Conservation (phyloP, 2,329 filamentous ascomycete species). For the Karstenula rhodostoma region DNA sequence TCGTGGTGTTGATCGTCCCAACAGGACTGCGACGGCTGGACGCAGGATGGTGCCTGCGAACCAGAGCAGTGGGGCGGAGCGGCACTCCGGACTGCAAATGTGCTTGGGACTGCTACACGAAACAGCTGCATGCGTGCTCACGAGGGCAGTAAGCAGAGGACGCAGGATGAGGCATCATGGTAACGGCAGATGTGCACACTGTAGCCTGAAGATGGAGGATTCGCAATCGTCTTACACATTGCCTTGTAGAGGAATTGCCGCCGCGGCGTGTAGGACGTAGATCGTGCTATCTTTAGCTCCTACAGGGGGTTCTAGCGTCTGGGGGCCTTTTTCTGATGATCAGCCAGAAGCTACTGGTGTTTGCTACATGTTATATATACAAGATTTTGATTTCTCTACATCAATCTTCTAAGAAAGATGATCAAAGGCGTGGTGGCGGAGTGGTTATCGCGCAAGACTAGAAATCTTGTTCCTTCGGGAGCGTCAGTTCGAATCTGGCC, state of each 20-base stretch:
- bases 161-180: background rate
- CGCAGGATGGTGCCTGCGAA: slow-evolving; percentile 8
- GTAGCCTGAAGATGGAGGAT: slow-evolving; percentile 1
- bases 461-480: slow-evolving; percentile 55
- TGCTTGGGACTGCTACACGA: background rate
- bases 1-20: slow-evolving; percentile 1
- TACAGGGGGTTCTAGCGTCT: background rate
- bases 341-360: background rate
- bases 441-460: slow-evolving; percentile 55
- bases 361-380: background rate
- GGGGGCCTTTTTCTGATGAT: background rate
- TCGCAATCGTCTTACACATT: slow-evolving; percentile 9
- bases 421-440: slow-evolving; percentile 48
- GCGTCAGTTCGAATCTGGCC: slow-evolving; percentile 52
- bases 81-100: slow-evolving; percentile 11
- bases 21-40: slow-evolving; percentile 9
- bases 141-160: background rate
- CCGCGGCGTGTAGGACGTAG: background rate
- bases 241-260: background rate
- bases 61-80: slow-evolving; percentile 11
- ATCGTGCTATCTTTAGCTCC: slow-evolving; percentile 12
- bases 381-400: slow-evolving; percentile 8
- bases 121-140: background rate
- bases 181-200: background rate
- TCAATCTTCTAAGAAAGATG: slow-evolving; percentile 13